Percentiles rank a stretch among this genome's conserved stretches.
phyloP scores from a whole-genome alignment of 73 alveolate genomes.

The Tetrahymena thermophila region DNA sequence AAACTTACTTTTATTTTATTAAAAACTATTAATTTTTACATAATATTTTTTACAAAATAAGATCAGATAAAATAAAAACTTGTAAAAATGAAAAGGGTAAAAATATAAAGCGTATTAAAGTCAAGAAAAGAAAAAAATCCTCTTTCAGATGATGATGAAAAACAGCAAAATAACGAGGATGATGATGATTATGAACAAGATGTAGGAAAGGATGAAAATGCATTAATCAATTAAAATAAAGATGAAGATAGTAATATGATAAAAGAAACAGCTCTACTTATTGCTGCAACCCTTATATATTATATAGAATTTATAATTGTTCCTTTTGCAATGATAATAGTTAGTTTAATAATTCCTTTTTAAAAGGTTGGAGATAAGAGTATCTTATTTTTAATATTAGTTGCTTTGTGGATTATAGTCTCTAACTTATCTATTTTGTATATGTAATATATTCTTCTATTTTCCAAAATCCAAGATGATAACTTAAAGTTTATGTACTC shows the following conservation, averaged over 20 bases:
- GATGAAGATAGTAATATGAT: neutral
- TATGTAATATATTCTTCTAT: neutral
- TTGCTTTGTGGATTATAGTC: neutral
- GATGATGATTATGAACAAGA: neutral
- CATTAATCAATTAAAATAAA: too few relatives aligned
- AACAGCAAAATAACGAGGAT: too few relatives aligned
- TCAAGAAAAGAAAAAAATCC: neutral
- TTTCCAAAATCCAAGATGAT: neutral
- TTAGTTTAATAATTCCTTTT: neutral
- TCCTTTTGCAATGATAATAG: neutral
- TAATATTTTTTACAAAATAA: too few relatives aligned
- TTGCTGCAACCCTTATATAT: neutral
- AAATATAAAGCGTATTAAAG: neutral
- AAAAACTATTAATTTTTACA: too few relatives aligned
- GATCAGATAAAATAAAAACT: neutral
- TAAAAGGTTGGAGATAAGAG: neutral
- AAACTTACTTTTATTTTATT: neutral
- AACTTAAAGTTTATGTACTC: neutral
- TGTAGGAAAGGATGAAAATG: neutral
- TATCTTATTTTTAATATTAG: too few relatives aligned
- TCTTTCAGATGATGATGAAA: neutral
- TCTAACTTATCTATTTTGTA: neutral
- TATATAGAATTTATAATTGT: neutral
- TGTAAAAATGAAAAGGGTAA: too few relatives aligned
- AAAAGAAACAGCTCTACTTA: neutral